Base-by-base conservation (phyloP, 805 yeast genomes). In the Cyberlindnera meyerae region DNA sequence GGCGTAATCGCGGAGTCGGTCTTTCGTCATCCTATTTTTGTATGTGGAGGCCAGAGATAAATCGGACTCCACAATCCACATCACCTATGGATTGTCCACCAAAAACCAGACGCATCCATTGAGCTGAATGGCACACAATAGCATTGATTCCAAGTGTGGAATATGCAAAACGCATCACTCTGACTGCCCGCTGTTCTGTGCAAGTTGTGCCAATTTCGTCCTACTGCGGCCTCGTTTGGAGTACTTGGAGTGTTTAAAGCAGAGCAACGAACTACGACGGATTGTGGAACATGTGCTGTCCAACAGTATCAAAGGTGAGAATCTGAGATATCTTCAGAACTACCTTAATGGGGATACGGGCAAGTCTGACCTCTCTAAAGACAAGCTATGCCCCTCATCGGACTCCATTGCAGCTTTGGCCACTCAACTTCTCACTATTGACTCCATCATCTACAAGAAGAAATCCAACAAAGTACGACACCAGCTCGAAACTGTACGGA, bases 401-500 rank as follows among this genome's bases (percentile, higher is more conserved):
- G 43, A 34, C 9, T 33, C 46, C 11, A 34, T 51, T 17, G 52
- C 45, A n/a, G 55, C 55, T 3, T 27, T 54, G 18, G 36, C 51
- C 3, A 42, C 51, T 4, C 53, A 52, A 28, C 31, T 54, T 18
- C 34, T 51, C 28, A 49, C 51, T 6, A 44, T 54, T 4, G 57
- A 54, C 24, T 12, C 51, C 11, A 34, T 50, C 27, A 33, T 48
- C 12, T 14, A 43, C 22, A 44, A 47, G 28, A 40, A 49, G 17
- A 37, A 21, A 16, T 42, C 37, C 22, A 36, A 28, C 6, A 52
- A 37, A 29, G 36, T 48, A 1, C 33, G 36, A 17, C 34, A 33
- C 14, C 45, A 42, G 17, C 34, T 52, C 15, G 13, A 17, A n/a
- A 9, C 13, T 4, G n/a, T n/a, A n/a, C n/a, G n/a, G n/a, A n/a